Evolutionary conservation across 208 protist genomes (phyloP).

Genomic region (Trypanosoma mega): DNA sequence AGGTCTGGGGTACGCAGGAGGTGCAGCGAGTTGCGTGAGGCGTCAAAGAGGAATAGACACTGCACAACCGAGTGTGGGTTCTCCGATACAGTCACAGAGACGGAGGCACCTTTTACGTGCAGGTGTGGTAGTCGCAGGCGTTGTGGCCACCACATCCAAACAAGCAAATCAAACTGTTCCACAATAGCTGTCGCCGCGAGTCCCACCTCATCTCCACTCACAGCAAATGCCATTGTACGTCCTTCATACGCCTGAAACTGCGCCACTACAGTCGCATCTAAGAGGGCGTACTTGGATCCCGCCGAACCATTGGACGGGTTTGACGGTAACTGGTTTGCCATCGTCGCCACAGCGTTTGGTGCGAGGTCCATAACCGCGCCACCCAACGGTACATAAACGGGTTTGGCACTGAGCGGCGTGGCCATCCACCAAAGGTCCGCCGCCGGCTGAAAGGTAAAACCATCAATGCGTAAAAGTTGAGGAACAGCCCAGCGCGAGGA

Average conservation of each 20-base stretch:
- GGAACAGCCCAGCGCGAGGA: conserved; percentile 13
- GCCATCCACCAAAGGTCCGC: conserved; percentile 80
- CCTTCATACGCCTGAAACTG: conserved; percentile 28
- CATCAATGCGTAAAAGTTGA: conserved; percentile 29
- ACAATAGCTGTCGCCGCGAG: conserved; percentile 22
- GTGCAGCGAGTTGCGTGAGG: conserved; percentile 26
- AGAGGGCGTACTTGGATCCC: conserved; percentile 14
- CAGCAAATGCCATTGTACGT: conserved; percentile 18
- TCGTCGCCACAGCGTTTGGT: neutral
- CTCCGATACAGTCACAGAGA: conserved; percentile 54
- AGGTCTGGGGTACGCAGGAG: conserved; percentile 60
- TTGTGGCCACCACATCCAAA: conserved; percentile 75
- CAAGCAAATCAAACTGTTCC: conserved; percentile 36
- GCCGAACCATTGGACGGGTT: neutral
- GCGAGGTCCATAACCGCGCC: conserved; percentile 2
- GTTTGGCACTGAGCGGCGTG: conserved; percentile 53
- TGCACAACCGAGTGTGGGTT: conserved; percentile 25
- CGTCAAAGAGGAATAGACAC: conserved; percentile 68
- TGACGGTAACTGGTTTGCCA: neutral
- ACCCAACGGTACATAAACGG: conserved; percentile 43
- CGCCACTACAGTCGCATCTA: conserved; percentile 23
- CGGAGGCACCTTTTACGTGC: conserved; percentile 33
- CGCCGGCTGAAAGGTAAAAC: conserved; percentile 39
- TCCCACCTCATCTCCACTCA: conserved; percentile 18
- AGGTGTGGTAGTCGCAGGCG: conserved; percentile 45